phyloP scores from a whole-genome alignment of 176 grass and related monocot species.

The Juncus inflexus region DNA sequence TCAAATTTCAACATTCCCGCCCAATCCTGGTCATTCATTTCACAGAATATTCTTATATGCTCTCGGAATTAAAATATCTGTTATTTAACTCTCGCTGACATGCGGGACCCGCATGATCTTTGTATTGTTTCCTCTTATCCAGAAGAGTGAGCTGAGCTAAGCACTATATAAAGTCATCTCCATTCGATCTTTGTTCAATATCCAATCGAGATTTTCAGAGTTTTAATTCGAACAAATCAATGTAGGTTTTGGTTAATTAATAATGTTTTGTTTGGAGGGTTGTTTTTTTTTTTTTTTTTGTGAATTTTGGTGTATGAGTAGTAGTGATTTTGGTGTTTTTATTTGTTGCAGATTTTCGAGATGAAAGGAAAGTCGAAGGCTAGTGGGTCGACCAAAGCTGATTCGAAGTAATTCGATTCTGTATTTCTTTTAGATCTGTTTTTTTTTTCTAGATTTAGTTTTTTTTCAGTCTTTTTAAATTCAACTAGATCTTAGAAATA shows the following conservation, averaged over 20 bases:
- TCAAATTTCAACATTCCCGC: slow-evolving; percentile 25
- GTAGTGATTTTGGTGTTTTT: not conserved
- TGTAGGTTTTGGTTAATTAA: too few relatives aligned
- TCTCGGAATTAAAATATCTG: not conserved
- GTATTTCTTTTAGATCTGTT: not conserved
- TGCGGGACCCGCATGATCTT: not conserved
- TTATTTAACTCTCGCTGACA: slow-evolving; percentile 1
- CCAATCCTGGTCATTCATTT: slow-evolving; percentile 11
- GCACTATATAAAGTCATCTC: not conserved
- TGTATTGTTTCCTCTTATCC: not conserved
- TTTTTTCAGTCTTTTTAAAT: not conserved
- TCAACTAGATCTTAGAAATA: not conserved
- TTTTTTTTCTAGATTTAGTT: not conserved
- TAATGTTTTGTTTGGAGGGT: not conserved
- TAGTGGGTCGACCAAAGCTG: slow-evolving; percentile 13
- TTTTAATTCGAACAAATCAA: too few relatives aligned
- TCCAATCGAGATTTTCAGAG: too few relatives aligned
- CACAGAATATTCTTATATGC: slow-evolving; percentile 1
- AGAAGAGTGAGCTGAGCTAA: not conserved
- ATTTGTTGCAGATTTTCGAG: not conserved
- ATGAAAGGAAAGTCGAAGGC: slow-evolving; percentile 35
- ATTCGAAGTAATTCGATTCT: slow-evolving; percentile 20
- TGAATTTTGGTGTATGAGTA: not conserved
- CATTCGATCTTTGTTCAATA: too few relatives aligned
- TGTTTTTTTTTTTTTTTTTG: not conserved